Base-by-base conservation (phyloP, 139 green algal genomes). In the Coccomyxa sp. region DNA sequence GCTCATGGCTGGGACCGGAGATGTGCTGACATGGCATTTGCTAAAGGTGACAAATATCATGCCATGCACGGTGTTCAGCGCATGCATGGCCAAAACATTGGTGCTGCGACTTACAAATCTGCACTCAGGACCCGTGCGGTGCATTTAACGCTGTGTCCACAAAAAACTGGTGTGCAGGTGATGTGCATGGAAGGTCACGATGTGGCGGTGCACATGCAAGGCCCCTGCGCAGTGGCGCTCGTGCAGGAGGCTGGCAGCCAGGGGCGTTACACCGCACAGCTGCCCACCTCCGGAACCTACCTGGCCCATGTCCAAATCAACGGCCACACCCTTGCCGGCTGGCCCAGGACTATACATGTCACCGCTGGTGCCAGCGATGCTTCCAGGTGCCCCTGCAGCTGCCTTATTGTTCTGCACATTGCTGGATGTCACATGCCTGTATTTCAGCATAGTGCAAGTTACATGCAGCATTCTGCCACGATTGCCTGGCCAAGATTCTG, bases 251-350 rank as follows among this genome's bases (percentile, higher is more conserved):
- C 18, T 21, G 21, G 18, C 18, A 25, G 18, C 63, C 18, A 71
- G 63, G 63, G 18, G 18, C 18, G 18, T 28, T 25, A 71, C 63
- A 14, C 18, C 7, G 21, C 21, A 25, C 63, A 25, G 0, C 14
- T 86, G 45, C 15, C 68, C 14, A 76, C 31, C 14, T 66, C 82
- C 13, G 82, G 82, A 28, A 63, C 27, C 13, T 86, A 86, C 66
- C 77, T 86, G 32, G 31, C 82, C 38, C 77, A 86, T 30, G 66
- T 67, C 13, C 10, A 13, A 21, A 32, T 86, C 17, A 57, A 68
- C 1, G 67, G 78, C 28, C 13, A 14, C 1, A 32, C 45, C 31
- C 27, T 86, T 18, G 16, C 27, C 16, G 77, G 57, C 63, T 80
- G 63, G 67, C 82, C 82, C 10, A 31, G 51, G n/a, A 15, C 67